A percentile compares a stretch with the other conserved stretches of the same genome.
phyloP scores from a whole-genome alignment of 2,329 filamentous ascomycete species.

The Lojkania enalia region DNA sequence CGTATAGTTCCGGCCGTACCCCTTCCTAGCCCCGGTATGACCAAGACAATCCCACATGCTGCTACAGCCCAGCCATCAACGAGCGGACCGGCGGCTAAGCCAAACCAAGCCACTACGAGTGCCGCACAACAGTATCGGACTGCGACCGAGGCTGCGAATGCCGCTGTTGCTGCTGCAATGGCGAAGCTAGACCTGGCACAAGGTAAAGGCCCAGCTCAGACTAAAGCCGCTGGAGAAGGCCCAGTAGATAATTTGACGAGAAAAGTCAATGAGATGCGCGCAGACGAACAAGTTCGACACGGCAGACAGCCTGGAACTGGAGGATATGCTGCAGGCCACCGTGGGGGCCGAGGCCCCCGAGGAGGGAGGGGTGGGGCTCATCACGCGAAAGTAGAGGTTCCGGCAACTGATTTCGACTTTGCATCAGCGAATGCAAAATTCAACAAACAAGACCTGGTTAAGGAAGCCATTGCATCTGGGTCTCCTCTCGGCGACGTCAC shows the following conservation, averaged over 20 bases:
- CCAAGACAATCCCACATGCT: conserved; percentile 44
- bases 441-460: conserved; percentile 83
- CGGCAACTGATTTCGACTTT: conserved; percentile 91
- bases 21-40: conserved; percentile 52
- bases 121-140: conserved; percentile 56
- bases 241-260: conserved; percentile 72
- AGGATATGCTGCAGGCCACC: conserved; percentile 43
- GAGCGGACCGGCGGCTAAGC: conserved; percentile 46
- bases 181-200: conserved; percentile 62
- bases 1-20: conserved; percentile 70
- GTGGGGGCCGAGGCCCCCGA: conserved; percentile 46
- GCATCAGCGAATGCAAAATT: conserved; percentile 84
- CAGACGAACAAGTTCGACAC: conserved; percentile 58
- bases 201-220: conserved; percentile 29
- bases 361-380: conserved; percentile 52
- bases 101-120: conserved; percentile 26
- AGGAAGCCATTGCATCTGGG: conserved; percentile 82
- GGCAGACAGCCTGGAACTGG: conserved; percentile 52
- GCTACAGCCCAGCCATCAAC: conserved; percentile 44
- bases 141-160: conserved; percentile 73
- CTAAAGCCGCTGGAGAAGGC: conserved; percentile 37
- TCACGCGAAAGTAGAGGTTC: conserved; percentile 78
- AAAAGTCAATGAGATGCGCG: conserved; percentile 77
- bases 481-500: conserved; percentile 61
- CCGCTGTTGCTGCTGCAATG: conserved; percentile 80